phyloP scores from a whole-genome alignment of 2,329 filamentous ascomycete species.

The Ascochyta pisi region DNA sequence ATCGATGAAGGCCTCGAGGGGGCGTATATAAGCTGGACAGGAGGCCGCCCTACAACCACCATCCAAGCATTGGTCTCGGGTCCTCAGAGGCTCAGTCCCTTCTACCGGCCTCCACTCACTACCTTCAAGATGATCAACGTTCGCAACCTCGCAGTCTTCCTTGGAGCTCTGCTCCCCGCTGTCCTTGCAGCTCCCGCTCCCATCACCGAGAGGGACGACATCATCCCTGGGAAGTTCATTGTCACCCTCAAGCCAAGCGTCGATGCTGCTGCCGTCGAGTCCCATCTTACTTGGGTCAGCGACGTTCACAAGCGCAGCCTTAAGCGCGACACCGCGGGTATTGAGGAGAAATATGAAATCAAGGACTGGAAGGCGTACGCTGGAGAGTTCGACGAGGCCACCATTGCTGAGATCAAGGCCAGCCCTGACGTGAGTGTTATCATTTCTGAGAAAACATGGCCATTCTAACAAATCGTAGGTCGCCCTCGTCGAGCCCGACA shows the following conservation, averaged over 20 bases:
- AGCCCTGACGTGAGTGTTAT: conserved; percentile 21
- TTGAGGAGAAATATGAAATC: conserved; percentile 55
- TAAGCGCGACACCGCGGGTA: conserved; percentile 44
- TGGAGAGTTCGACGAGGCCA: conserved; percentile 56
- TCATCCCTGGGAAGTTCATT: conserved; percentile 32
- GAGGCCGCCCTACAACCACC: not conserved
- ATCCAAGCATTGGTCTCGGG: conserved; percentile 17
- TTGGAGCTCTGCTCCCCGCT: conserved; percentile 19
- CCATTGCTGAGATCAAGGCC: conserved; percentile 50
- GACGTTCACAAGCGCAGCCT: conserved; percentile 50
- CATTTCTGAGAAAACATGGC: not conserved
- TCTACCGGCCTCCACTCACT: conserved; percentile 5
- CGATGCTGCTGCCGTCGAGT: conserved; percentile 33
- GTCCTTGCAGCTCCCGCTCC: conserved; percentile 21
- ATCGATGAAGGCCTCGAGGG: not conserved
- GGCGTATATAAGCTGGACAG: conserved; percentile 11
- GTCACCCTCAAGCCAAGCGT: conserved; percentile 30
- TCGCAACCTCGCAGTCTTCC: conserved; percentile 15
- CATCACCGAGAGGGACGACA: conserved; percentile 21
- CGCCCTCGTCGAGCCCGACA: conserved; percentile 25
- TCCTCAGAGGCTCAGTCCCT: not conserved
- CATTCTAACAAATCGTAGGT: conserved; percentile 12
- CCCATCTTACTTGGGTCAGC: conserved; percentile 42
- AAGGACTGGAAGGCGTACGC: conserved; percentile 54
- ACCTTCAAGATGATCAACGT: conserved; percentile 21